A percentile compares a stretch with the other conserved stretches of the same genome.
phyloP scores from a whole-genome alignment of 2,329 filamentous ascomycete species.

The Alternaria sp. region DNA sequence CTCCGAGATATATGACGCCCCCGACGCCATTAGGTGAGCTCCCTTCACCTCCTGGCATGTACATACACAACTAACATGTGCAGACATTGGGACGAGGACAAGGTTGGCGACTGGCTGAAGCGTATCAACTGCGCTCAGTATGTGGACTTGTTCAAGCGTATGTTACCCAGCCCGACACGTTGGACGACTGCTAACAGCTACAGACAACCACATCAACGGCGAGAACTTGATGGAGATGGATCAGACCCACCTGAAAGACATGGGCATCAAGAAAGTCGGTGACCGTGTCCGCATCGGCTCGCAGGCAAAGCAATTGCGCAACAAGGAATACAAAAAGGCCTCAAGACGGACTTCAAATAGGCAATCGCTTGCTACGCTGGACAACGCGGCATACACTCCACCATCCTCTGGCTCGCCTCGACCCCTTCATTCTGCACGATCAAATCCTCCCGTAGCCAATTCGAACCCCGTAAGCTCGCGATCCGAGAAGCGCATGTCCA shows the following conservation, averaged over 20 bases:
- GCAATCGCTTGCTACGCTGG: conserved; percentile 85
- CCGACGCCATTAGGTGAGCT: conserved; percentile 64
- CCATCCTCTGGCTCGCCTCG: conserved; percentile 72
- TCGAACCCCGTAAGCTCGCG: conserved; percentile 47
- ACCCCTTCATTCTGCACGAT: conserved; percentile 63
- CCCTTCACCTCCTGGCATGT: not conserved
- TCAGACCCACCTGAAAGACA: conserved; percentile 93
- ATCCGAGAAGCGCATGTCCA: conserved; percentile 59
- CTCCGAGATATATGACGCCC: conserved; percentile 76
- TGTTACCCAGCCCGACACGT: conserved; percentile 6
- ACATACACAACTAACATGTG: conserved; percentile 25
- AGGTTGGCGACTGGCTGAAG: conserved; percentile 88
- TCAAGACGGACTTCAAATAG: conserved; percentile 76
- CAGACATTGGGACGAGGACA: conserved; percentile 84
- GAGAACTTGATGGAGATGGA: conserved; percentile 97
- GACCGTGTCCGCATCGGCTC: conserved; percentile 83
- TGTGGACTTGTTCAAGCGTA: conserved; percentile 82
- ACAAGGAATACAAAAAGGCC: conserved; percentile 58
- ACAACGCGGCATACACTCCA: conserved; percentile 68
- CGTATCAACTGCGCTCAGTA: conserved; percentile 95
- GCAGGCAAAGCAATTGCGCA: conserved; percentile 60
- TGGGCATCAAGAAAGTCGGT: conserved; percentile 97
- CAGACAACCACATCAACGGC: conserved; percentile 93
- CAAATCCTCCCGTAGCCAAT: conserved; percentile 51
- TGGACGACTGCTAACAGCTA: conserved; percentile 29